A percentile compares a stretch with the other conserved stretches of the same genome.
phyloP scores from a whole-genome alignment of 352 stramenopile genomes.

The Pythium catenulatum region DNA sequence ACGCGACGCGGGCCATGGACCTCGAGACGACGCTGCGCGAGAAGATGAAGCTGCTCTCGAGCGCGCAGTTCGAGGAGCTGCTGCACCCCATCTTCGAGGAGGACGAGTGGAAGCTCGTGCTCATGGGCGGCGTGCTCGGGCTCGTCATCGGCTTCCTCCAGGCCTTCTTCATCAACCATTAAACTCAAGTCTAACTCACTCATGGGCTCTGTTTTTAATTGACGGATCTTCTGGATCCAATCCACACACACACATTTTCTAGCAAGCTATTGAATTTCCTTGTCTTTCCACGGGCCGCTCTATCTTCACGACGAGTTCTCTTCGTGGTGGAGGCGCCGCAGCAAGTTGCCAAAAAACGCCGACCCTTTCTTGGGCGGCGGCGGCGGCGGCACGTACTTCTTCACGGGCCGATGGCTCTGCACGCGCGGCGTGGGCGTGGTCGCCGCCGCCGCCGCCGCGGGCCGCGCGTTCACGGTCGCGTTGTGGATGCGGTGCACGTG shows the following conservation, averaged over 20 bases:
- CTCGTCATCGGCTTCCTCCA: slow-evolving; percentile 95
- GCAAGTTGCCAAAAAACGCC: slow-evolving; percentile 48
- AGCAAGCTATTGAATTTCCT: no score
- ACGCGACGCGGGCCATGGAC: slow-evolving; percentile 95
- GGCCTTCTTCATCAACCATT: slow-evolving; percentile 92
- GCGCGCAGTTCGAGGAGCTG: slow-evolving; percentile 96
- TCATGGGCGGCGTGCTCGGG: slow-evolving; percentile 96
- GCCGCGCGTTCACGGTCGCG: not conserved
- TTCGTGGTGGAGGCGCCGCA: slow-evolving; percentile 31
- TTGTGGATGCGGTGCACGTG: slow-evolving; percentile 29
- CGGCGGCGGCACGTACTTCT: slow-evolving; percentile 45
- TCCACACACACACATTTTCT: no score
- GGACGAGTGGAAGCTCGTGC: slow-evolving; percentile 98
- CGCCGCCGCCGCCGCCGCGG: not conserved
- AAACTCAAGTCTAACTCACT: not conserved
- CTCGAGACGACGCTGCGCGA: slow-evolving; percentile 95
- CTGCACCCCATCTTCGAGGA: slow-evolving; percentile 98
- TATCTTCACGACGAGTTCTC: not conserved
- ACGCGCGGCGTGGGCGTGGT: slow-evolving; percentile 45
- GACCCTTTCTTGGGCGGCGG: slow-evolving; percentile 39
- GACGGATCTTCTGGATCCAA: no score
- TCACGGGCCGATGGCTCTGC: slow-evolving; percentile 50
- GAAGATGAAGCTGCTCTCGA: slow-evolving; percentile 94
- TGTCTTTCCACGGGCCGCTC: no score
- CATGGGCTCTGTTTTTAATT: no score